These are phyloP conservation scores for Buxus sempervirens DNA, from an alignment of 164 flowering plant genomes.

Conservation along the genomic window DNA sequence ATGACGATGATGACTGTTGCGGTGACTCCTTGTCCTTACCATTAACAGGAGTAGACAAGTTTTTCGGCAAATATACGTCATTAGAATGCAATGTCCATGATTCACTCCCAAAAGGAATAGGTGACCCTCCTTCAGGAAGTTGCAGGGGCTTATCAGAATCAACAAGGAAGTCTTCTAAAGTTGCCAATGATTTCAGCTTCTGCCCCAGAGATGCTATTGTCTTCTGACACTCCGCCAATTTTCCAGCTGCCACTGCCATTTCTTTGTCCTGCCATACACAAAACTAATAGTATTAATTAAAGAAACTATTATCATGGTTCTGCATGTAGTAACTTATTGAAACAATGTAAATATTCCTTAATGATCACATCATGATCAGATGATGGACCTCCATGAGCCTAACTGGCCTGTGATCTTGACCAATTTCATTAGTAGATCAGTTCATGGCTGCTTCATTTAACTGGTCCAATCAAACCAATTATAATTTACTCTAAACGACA, in stretches of 20 bases:
- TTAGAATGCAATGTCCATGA: slow-evolving; percentile 35
- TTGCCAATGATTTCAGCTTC: slow-evolving; percentile 79
- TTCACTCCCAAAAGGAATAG: slow-evolving; percentile 26
- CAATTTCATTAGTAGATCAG: no score
- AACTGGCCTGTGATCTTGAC: no score
- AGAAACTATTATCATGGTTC: background rate
- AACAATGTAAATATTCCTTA: no score
- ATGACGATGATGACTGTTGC: slow-evolving; percentile 40
- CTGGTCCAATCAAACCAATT: no score
- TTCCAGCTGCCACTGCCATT: slow-evolving; percentile 71
- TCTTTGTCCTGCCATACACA: slow-evolving; percentile 59
- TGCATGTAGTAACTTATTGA: background rate
- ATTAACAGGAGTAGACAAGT: slow-evolving; percentile 19
- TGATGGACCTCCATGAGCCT: no score
- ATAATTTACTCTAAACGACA: no score
- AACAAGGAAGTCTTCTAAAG: slow-evolving; percentile 70
- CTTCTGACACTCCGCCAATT: slow-evolving; percentile 87
- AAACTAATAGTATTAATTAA: background rate
- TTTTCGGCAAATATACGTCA: slow-evolving; percentile 30
- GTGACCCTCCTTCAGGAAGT: slow-evolving; percentile 25
- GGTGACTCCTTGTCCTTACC: slow-evolving; percentile 34
- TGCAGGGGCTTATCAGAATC: slow-evolving; percentile 53
- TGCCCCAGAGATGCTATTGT: slow-evolving; percentile 84
- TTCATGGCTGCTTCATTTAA: no score
- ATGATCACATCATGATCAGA: no score